Evolutionary conservation across 306 rosid species (phyloP).

Genomic region (Alnus rubra): DNA sequence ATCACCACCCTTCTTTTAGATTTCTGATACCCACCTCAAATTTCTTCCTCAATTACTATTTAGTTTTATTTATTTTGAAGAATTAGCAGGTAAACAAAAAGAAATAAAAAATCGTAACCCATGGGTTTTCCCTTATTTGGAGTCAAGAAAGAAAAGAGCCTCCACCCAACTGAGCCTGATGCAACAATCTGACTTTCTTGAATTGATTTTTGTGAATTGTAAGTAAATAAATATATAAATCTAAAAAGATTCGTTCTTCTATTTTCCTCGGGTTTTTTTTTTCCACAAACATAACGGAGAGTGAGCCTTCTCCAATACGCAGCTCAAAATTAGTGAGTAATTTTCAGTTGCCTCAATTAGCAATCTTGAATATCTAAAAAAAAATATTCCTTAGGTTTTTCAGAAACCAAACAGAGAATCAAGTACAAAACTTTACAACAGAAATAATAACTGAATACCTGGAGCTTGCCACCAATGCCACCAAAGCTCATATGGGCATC

Average conservation of each 20-base stretch:
- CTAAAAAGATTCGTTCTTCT: neutral
- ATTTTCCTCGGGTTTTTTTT: neutral
- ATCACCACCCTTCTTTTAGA: neutral
- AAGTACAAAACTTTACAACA: neutral
- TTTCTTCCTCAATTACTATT: neutral
- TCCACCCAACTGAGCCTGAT: too few species aligned
- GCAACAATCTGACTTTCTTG: too few species aligned
- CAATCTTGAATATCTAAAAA: neutral
- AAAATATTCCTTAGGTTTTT: neutral
- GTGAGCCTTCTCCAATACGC: neutral
- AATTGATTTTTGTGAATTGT: neutral
- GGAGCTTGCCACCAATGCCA: conserved; percentile 75
- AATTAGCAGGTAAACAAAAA: too few species aligned
- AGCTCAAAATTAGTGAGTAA: neutral
- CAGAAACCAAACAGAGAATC: neutral
- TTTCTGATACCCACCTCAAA: neutral
- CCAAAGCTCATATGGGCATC: conserved; percentile 76
- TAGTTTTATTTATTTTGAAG: too few species aligned
- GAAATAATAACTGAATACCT: conserved; percentile 34
- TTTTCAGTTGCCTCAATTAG: neutral
- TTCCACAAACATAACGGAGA: neutral
- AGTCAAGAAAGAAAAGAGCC: too few species aligned
- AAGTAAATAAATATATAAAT: neutral
- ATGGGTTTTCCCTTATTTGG: too few species aligned
- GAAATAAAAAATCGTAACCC: too few species aligned